A percentile compares a stretch with the other conserved stretches of the same genome.
Conservation (phyloP, 495 filamentous ascomycete species). For the Lepidopterella palustris region DNA sequence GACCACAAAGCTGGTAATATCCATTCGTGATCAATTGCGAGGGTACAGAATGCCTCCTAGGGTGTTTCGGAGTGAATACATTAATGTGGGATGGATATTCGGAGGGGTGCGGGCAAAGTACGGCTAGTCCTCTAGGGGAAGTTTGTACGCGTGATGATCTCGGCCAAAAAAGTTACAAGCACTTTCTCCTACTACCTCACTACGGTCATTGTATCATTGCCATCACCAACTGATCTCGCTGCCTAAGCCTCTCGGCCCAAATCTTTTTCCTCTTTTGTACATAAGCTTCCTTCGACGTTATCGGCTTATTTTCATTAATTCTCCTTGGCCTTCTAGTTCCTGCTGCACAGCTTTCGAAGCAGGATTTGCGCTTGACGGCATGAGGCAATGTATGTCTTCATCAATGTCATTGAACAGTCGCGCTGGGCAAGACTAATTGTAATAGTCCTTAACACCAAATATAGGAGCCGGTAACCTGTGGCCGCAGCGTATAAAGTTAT, state of each 20-base stretch:
- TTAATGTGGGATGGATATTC: not conserved
- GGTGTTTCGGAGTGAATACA: not conserved
- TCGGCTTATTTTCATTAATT: not conserved
- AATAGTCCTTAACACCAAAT: not conserved
- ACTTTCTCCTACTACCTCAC: too few relatives aligned
- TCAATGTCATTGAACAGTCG: not conserved
- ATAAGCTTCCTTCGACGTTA: too few relatives aligned
- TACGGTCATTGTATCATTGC: too few relatives aligned
- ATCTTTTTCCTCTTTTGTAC: too few relatives aligned
- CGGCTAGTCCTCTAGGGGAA: too few relatives aligned
- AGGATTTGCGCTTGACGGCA: too few relatives aligned
- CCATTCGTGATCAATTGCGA: conserved; percentile 76
- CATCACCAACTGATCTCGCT: too few relatives aligned
- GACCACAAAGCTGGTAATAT: conserved; percentile 80
- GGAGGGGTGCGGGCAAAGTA: not conserved
- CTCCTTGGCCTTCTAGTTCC: not conserved
- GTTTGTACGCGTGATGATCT: too few relatives aligned
- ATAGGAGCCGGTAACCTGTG: not conserved
- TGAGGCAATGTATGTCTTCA: conserved; percentile 15
- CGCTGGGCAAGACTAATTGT: not conserved
- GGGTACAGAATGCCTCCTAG: too few relatives aligned
- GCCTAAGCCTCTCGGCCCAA: too few relatives aligned
- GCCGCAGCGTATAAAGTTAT: not conserved
- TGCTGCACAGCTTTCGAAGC: not conserved
- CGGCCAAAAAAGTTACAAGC: too few relatives aligned